phyloP scores from a whole-genome alignment of 345 rosid genomes.

The Salix arbutifolia region DNA sequence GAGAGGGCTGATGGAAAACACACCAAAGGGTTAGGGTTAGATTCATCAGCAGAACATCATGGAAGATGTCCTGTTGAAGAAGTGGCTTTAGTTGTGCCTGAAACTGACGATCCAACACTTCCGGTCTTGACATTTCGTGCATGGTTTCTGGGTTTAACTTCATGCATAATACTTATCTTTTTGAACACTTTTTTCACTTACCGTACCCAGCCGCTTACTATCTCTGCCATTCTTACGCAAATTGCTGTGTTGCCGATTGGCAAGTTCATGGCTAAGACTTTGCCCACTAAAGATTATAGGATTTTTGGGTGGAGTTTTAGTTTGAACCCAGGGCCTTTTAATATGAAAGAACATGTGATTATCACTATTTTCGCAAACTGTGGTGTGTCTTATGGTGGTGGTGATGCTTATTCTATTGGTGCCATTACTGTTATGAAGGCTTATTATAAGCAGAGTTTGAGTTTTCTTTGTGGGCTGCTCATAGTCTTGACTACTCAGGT shows the following conservation, averaged over 20 bases:
- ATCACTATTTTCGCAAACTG: slow-evolving; percentile 95
- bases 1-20: slow-evolving; percentile 32
- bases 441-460: slow-evolving; percentile 78
- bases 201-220: slow-evolving; percentile 95
- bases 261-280: slow-evolving; percentile 69
- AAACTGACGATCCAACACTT: slow-evolving; percentile 79
- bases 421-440: slow-evolving; percentile 98
- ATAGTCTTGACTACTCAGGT: slow-evolving; percentile 94
- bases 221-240: slow-evolving; percentile 96
- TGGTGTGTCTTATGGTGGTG: slow-evolving; percentile 86
- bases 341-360: slow-evolving; percentile 94
- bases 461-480: slow-evolving; percentile 67
- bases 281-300: slow-evolving; percentile 47
- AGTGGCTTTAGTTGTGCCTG: slow-evolving; percentile 90
- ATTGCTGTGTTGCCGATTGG: slow-evolving; percentile 91
- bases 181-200: slow-evolving; percentile 98
- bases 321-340: slow-evolving; percentile 90
- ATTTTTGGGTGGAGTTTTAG: slow-evolving; percentile 56
- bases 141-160: slow-evolving; percentile 73
- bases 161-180: slow-evolving; percentile 75
- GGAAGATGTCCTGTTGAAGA: slow-evolving; percentile 76
- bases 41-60: slow-evolving; percentile 9
- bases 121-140: slow-evolving; percentile 97
- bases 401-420: slow-evolving; percentile 97
- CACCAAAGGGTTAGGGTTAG: slow-evolving; percentile 9